Evolutionary conservation across 2,329 filamentous ascomycete species (phyloP).

Genomic region (Helicocarpus griseus): DNA sequence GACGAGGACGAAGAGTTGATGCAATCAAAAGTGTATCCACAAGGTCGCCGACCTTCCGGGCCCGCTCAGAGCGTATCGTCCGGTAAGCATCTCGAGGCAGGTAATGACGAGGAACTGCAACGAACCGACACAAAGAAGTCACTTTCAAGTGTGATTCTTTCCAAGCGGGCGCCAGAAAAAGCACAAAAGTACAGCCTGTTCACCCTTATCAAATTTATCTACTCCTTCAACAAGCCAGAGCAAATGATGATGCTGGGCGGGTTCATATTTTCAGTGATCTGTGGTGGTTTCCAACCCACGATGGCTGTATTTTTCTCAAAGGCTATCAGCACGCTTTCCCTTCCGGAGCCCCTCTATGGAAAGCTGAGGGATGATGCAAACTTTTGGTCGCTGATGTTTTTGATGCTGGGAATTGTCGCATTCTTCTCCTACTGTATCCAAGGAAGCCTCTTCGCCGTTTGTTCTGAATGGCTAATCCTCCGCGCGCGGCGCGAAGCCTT

Average conservation of each 20-base stretch:
- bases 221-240: conserved; percentile 67
- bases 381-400: conserved; percentile 84
- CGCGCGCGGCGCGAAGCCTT: conserved; percentile 76
- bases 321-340: conserved; percentile 62
- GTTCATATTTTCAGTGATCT: conserved; percentile 63
- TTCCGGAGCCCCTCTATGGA: conserved; percentile 42
- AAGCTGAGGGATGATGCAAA: conserved; percentile 60
- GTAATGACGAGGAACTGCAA: conserved; percentile 23
- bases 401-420: conserved; percentile 69
- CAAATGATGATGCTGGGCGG: conserved; percentile 63
- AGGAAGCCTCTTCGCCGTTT: conserved; percentile 68
- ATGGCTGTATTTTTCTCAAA: conserved; percentile 82
- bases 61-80: conserved; percentile 5
- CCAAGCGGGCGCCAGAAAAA: conserved; percentile 42
- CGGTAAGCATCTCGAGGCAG: conserved; percentile 21
- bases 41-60: conserved; percentile 7
- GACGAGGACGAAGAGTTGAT: conserved; percentile 14
- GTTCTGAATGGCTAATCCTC: conserved; percentile 77
- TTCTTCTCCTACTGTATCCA: conserved; percentile 60
- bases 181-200: conserved; percentile 57
- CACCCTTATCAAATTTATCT: conserved; percentile 69
- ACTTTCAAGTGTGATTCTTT: conserved; percentile 60
- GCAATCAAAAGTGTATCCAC: conserved; percentile 17
- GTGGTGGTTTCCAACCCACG: conserved; percentile 69
- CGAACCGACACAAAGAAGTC: conserved; percentile 44